These are phyloP conservation scores for Candida incommunis DNA, from an alignment of 805 yeast genomes.

Conservation along the genomic window DNA sequence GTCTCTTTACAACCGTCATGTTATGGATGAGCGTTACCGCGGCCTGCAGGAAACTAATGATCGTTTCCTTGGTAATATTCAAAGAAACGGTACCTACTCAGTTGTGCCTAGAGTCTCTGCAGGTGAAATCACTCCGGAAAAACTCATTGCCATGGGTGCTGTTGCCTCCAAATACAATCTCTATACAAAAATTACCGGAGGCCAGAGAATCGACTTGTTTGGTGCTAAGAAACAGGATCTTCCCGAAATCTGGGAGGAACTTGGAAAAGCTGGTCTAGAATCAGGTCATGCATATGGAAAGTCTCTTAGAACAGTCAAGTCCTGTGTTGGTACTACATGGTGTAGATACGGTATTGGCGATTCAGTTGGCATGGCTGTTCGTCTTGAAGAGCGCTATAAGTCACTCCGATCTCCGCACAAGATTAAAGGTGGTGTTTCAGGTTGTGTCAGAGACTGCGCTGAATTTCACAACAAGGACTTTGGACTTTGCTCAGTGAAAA, in stretches of 20 bases:
- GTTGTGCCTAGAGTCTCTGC: slow-evolving; percentile 26
- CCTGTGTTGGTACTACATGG: slow-evolving; percentile 28
- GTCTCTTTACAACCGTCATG: slow-evolving; percentile 21
- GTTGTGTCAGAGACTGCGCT: slow-evolving; percentile 27
- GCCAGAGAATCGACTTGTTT: slow-evolving; percentile 23
- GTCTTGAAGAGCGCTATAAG: slow-evolving; percentile 25
- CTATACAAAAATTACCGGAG: slow-evolving; percentile 26
- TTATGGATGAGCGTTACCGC: slow-evolving; percentile 19
- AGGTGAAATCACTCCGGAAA: slow-evolving; percentile 27
- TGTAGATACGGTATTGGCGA: slow-evolving; percentile 27
- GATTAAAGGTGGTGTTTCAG: slow-evolving; percentile 27
- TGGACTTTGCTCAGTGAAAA: slow-evolving; percentile 25
- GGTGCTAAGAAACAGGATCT: slow-evolving; percentile 23
- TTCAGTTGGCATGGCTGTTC: slow-evolving; percentile 25
- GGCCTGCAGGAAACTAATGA: slow-evolving; percentile 27
- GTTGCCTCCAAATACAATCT: slow-evolving; percentile 22
- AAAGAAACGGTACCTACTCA: slow-evolving; percentile 26
- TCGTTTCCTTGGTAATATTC: slow-evolving; percentile 24
- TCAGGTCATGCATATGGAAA: slow-evolving; percentile 28
- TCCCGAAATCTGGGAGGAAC: slow-evolving; percentile 22
- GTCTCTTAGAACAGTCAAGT: slow-evolving; percentile 24
- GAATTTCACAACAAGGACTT: slow-evolving; percentile 27
- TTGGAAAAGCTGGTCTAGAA: slow-evolving; percentile 22
- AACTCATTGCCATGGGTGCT: slow-evolving; percentile 22
- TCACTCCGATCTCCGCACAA: slow-evolving; percentile 26